A percentile compares a stretch with the other conserved stretches of the same genome.
Conservation (phyloP, 257 asterid species). For the Plectranthus barbatus region DNA sequence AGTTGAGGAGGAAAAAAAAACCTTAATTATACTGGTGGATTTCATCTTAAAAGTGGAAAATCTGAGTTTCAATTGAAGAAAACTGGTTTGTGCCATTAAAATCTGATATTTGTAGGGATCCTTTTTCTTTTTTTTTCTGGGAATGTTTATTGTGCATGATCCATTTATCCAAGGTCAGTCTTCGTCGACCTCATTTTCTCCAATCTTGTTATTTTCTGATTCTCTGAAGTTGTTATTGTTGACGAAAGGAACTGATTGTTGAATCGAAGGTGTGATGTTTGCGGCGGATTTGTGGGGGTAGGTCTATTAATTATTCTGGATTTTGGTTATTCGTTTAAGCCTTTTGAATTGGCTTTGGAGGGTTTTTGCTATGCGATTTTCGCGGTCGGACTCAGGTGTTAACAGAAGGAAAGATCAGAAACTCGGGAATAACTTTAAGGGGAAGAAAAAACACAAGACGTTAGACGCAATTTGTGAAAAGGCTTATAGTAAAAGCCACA, state of each 20-base stretch:
- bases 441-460: conserved; percentile 74
- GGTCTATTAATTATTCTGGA: conserved; percentile 5
- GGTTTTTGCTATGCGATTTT: conserved; percentile 59
- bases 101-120: conserved; percentile 34
- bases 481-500: conserved; percentile 47
- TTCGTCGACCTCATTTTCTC: conserved; percentile 26
- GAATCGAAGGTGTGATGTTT: conserved; percentile 5
- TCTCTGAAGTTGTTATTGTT: neutral
- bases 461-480: conserved; percentile 78
- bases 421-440: conserved; percentile 42
- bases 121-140: neutral
- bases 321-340: neutral
- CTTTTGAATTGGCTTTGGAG: conserved; percentile 13
- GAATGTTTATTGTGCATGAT: conserved; percentile 34
- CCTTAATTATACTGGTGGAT: neutral
- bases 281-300: conserved; percentile 12
- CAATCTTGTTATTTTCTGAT: conserved; percentile 9
- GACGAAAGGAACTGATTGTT: conserved; percentile 6
- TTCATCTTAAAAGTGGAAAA: neutral
- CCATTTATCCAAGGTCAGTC: conserved; percentile 43
- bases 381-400: conserved; percentile 45
- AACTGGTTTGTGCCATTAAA: conserved; percentile 1
- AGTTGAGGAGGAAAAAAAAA: neutral
- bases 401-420: conserved; percentile 49
- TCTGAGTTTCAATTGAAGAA: neutral